Evolutionary conservation across 805 yeast species (phyloP), one percentile per base, ranked within the genome.

Genomic region (Candida peoriensis): DNA sequence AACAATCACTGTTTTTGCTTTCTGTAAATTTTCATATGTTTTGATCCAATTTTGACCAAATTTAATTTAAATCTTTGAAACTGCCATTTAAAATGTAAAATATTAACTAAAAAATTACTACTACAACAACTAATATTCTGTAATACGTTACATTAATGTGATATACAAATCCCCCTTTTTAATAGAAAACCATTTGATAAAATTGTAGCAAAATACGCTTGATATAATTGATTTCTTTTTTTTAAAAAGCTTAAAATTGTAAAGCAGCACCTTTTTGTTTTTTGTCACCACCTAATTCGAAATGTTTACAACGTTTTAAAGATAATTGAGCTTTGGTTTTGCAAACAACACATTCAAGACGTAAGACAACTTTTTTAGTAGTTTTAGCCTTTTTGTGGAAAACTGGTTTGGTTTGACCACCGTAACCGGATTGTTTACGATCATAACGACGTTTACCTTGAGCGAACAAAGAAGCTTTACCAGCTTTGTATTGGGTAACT

Each of bases 371-470:
- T 85, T 93, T 93, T 88, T 93, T 93, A 80, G 98, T 93, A 60
- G 97, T 93, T 88, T 93, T 93, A 63, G 98, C 98, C 76, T 93
- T 93, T 86, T 93, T 93, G 85, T 88, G 97, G 97, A 93, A 93
- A 76, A 93, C 83, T 68, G 81, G 98, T 81, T 88, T 93, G 76
- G 98, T 93, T 79, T 93, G 99, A 86, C 99, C 99, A 86, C 99
- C 99, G 77, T 80, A 93, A 88, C 98, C 98, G 63, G 84, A 69
- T 79, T 93, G 98, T 76, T 93, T 93, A 77, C 99, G 96, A 90
- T 93, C 98, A 79, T 93, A 93, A 81, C 99, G 89, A 81, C 99
- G 88, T 90, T 94, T 93, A 83, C 99, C 99, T 78, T 93, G 97
- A 60, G 97, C 96, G 68, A 80, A 88, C 63, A 89, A 81, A 54